Percentiles rank a stretch among this genome's conserved stretches.
These are phyloP conservation scores for Tolypocladium amazonense DNA, from an alignment of 2,329 filamentous ascomycete genomes.

Conservation along the genomic window DNA sequence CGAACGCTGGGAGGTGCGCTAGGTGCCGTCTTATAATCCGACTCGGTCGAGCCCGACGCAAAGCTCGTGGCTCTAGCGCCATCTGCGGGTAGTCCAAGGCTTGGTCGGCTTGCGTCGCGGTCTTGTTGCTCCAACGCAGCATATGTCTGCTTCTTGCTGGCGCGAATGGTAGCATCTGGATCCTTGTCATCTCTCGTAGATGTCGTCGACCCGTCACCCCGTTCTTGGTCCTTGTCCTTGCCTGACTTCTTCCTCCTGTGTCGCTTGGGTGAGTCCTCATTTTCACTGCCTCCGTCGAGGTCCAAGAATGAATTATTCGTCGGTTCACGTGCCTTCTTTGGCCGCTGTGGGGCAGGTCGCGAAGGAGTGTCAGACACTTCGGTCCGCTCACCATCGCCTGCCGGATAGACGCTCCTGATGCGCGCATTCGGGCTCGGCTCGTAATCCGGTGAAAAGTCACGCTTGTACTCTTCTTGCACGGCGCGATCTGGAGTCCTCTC, in stretches of 20 bases:
- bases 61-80: conserved; percentile 23
- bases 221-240: conserved; percentile 5
- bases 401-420: conserved; percentile 52
- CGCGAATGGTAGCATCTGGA: conserved; percentile 17
- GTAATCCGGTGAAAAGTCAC: conserved; percentile 67
- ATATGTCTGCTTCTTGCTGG: conserved; percentile 12
- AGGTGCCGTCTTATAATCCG: conserved; percentile 29
- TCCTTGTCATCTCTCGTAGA: conserved; percentile 4
- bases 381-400: conserved; percentile 20
- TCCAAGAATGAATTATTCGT: conserved; percentile 39
- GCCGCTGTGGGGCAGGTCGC: conserved; percentile 20
- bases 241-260: conserved; percentile 6
- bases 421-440: conserved; percentile 60
- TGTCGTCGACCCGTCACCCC: neutral
- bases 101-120: conserved; percentile 16
- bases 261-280: conserved; percentile 22
- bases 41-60: conserved; percentile 24
- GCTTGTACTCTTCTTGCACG: conserved; percentile 26
- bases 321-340: conserved; percentile 15
- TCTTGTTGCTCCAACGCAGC: conserved; percentile 14
- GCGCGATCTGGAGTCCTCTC: conserved; percentile 13
- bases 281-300: conserved; percentile 37
- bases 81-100: conserved; percentile 32
- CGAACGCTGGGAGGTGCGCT: conserved; percentile 34
- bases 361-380: conserved; percentile 22